These are phyloP conservation scores for Leishmania aethiopica DNA, from an alignment of 208 protist genomes.

Conservation along the genomic window DNA sequence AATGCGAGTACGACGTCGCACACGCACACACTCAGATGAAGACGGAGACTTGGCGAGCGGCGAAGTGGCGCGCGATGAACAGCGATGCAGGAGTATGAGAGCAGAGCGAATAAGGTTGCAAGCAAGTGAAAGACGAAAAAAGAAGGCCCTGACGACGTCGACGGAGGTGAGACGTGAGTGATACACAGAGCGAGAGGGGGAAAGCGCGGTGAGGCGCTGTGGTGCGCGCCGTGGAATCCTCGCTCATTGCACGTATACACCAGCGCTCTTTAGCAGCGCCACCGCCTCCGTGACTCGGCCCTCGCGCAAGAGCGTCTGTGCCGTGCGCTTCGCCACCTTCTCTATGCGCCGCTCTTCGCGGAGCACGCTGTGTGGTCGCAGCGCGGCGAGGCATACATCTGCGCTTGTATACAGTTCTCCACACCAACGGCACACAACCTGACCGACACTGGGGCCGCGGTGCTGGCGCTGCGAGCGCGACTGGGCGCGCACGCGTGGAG, in stretches of 20 bases:
- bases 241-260: constrained; percentile 17
- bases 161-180: background rate
- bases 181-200: background rate
- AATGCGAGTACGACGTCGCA: background rate
- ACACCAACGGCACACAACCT: constrained; percentile 45
- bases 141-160: background rate
- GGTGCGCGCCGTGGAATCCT: background rate
- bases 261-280: constrained; percentile 26
- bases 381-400: constrained; percentile 33
- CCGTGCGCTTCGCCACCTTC: constrained; percentile 52
- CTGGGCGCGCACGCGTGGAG: background rate
- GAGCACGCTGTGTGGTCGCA: constrained; percentile 34
- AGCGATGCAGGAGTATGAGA: background rate
- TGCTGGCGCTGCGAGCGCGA: background rate
- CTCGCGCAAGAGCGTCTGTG: constrained; percentile 43
- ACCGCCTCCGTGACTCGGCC: constrained; percentile 52
- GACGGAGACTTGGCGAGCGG: background rate
- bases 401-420: constrained; percentile 31
- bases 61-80: background rate
- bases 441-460: constrained; percentile 17
- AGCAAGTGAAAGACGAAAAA: background rate
- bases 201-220: background rate
- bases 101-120: background rate
- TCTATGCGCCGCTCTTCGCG: constrained; percentile 42
- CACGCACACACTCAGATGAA: background rate